Percentiles rank a stretch among this genome's conserved stretches.
Conservation (phyloP, 306 rosid species). For the peach (Prunus persica) region DNA sequence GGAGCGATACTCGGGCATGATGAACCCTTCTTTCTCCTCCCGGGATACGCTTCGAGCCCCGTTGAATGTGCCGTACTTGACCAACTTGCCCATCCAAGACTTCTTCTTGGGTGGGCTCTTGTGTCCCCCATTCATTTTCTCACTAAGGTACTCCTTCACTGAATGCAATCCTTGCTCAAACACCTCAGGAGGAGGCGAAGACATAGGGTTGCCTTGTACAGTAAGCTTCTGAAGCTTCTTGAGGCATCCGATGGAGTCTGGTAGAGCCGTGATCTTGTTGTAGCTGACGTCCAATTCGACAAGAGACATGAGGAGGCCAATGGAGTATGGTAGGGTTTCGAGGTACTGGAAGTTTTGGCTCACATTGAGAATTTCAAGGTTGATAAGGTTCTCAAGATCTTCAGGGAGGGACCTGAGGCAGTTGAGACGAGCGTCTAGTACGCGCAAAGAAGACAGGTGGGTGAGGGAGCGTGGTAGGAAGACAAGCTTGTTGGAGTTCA, state of each 20-base stretch:
- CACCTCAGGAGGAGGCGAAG: conserved; percentile 59
- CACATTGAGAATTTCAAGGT: conserved; percentile 68
- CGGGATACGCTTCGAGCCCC: conserved; percentile 22
- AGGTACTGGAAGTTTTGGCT: conserved; percentile 93
- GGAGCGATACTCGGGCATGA: conserved; percentile 48
- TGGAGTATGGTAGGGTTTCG: conserved; percentile 59
- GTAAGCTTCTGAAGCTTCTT: conserved; percentile 56
- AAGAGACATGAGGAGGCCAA: conserved; percentile 76
- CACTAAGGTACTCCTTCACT: conserved; percentile 58
- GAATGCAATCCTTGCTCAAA: conserved; percentile 60
- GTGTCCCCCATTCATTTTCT: conserved; percentile 52
- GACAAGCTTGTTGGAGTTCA: conserved; percentile 74
- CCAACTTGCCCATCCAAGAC: conserved; percentile 64
- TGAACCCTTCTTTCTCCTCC: conserved; percentile 48
- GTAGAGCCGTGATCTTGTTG: conserved; percentile 58
- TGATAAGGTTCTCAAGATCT: conserved; percentile 72
- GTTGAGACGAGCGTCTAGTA: conserved; percentile 71
- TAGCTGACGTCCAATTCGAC: conserved; percentile 77
- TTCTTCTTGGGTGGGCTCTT: conserved; percentile 48
- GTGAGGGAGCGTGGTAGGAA: conserved; percentile 64
- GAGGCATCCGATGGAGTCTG: conserved; percentile 69
- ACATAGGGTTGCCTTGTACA: conserved; percentile 79
- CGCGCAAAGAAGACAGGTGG: conserved; percentile 47
- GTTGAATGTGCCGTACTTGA: conserved; percentile 50
- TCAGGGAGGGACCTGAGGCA: conserved; percentile 71